Evolutionary conservation across 1,284 basidiomycete species (phyloP).

Genomic region (Leccinum angustisporum): DNA sequence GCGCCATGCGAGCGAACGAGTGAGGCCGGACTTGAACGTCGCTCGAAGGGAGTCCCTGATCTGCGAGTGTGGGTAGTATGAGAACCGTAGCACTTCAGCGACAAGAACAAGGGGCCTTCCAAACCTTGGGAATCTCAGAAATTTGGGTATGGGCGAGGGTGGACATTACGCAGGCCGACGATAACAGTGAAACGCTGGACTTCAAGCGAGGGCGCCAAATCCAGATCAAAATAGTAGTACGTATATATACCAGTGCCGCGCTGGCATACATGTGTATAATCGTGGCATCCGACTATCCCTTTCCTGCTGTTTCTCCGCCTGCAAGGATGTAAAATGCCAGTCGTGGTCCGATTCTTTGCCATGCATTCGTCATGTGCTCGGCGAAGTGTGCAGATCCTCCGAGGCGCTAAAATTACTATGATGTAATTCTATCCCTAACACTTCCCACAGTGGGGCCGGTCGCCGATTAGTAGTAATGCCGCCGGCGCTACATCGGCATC

Average conservation of each 20-base stretch:
- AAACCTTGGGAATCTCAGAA: constrained; percentile 25
- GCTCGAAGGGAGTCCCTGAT: constrained; percentile 27
- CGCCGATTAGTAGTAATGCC: background rate
- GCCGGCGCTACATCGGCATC: background rate
- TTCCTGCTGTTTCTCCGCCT: background rate
- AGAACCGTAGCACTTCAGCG: background rate
- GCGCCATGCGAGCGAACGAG: constrained; percentile 30
- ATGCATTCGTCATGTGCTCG: background rate
- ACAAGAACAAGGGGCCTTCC: background rate
- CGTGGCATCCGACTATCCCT: background rate
- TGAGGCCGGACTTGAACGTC: constrained; percentile 27
- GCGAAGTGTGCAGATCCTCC: background rate
- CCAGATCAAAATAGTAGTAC: background rate
- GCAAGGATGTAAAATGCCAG: background rate
- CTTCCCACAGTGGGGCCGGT: no score
- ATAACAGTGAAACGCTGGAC: background rate
- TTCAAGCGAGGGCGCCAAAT: background rate
- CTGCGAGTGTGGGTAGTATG: constrained; percentile 6
- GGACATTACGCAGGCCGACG: constrained; percentile 14
- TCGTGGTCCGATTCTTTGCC: background rate
- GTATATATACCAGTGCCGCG: background rate
- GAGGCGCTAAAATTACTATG: background rate
- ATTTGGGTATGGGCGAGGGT: constrained; percentile 17
- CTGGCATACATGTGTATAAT: background rate
- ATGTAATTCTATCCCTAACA: no score